These are phyloP conservation scores for Escovopsis weberi DNA, from an alignment of 2,329 filamentous ascomycete species.

Conservation along the genomic window DNA sequence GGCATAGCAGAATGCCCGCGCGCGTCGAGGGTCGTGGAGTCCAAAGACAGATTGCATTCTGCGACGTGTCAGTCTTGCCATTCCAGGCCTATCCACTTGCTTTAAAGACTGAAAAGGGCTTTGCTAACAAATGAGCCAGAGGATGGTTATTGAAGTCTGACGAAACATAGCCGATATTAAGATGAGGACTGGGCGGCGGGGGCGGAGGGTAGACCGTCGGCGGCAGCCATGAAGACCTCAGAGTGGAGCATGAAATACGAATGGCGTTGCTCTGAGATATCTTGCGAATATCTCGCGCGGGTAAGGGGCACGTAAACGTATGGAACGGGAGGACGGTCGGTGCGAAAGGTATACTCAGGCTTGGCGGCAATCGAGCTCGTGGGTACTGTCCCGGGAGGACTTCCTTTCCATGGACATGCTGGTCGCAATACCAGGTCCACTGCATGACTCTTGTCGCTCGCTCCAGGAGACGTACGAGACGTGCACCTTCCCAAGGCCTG, in stretches of 20 bases:
- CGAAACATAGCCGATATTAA: constrained; percentile 93
- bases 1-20: constrained; percentile 86
- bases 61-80: background rate
- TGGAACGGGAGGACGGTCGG: constrained; percentile 95
- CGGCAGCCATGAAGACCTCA: constrained; percentile 78
- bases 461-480: constrained; percentile 70
- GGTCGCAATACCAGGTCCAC: constrained; percentile 81
- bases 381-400: constrained; percentile 44
- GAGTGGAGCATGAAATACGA: constrained; percentile 79
- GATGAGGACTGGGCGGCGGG: constrained; percentile 59
- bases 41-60: constrained; percentile 98
- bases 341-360: constrained; percentile 66
- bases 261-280: constrained; percentile 93
- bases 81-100: background rate
- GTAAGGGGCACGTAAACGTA: constrained; percentile 89
- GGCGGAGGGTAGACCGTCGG: constrained; percentile 72
- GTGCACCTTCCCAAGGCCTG: constrained; percentile 75
- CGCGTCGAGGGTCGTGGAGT: constrained; percentile 58
- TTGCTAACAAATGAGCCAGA: constrained; percentile 65
- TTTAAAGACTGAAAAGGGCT: background rate
- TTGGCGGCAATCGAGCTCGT: constrained; percentile 57
- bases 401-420: constrained; percentile 47
- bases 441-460: constrained; percentile 63
- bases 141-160: constrained; percentile 99
- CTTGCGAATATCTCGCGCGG: constrained; percentile 76